Evolutionary conservation across 2,329 filamentous ascomycete species (phyloP), one percentile per base, ranked within the genome.

Genomic region (Epichloe scottii): DNA sequence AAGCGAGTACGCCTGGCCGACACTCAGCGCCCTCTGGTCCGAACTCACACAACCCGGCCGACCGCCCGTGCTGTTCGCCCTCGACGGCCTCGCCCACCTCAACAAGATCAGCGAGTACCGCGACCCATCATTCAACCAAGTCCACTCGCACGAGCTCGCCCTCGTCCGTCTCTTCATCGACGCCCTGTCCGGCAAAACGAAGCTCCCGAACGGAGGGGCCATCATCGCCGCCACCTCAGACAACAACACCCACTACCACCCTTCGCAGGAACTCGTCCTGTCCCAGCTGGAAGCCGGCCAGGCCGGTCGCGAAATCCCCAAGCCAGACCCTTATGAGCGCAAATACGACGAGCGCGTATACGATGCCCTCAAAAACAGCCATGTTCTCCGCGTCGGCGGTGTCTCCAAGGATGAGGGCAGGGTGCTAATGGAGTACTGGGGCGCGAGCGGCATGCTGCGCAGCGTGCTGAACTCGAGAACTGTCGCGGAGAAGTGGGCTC

Each of bases 351-450:
- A 72, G 49, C 73, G 78, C 40, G 74, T 77, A 42, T 77, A 78
- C 56, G 72, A 73, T 21, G 69, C 69, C 2, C 67, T 84, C 49
- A 66, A 72, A 55, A 71, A 71, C 43, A 71, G 76, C 40, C 65
- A 70, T 53, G 69, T 81, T 2, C 56, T 82, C 49, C 75, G 78
- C 19, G 63, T 95, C 19, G 74, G 77, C 41, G 85, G 87, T 8
- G 61, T 96, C 57, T 84, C 73, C 59, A 87, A 84, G 68, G 69
- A 76, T 2, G 91, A 97, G 69, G 82, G 87, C 11, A 79, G 84
- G 53, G 77, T 81, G 1, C 73, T 95, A 59, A 84, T 97, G 81
- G 89, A 96, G 71, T 97, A 96, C 71, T 97, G 91, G 75, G 89
- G 88, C 5, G 81, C 80, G 37, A 94, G 88, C 66, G 93, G 91